Base-by-base conservation (phyloP, 768 basidiomycete genomes). In the Boletus edulis region DNA sequence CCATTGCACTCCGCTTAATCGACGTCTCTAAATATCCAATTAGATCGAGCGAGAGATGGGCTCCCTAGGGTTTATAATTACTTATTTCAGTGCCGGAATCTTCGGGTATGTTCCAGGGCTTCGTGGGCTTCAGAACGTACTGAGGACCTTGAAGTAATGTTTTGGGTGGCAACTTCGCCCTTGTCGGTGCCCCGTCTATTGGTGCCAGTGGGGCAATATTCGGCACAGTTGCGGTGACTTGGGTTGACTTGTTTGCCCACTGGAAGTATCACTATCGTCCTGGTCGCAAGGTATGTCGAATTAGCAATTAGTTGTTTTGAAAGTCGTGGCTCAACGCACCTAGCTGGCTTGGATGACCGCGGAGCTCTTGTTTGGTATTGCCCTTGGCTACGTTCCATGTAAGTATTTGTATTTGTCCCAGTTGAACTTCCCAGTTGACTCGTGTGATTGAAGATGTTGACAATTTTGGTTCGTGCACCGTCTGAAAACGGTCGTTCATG, bases 141-240 rank as follows among this genome's bases (percentile, higher is more conserved):
- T 62, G 27, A 61, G 29, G 14, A 44, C 17, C 31, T 24, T 13
- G 4, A 62, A 89, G 89, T 35, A 93, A 93, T 61, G 81, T 94
- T 24, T 77, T 98, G 27, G 95, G 96, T 22, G 94, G 93, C 3
- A 98, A 97, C 72, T 98, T 98, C 67, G 79, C 92, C 3, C 75
- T 96, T 13, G 88, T 94, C 4, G 95, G 94, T 9, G 73, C 87
- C 18, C 94, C 96, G 0, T 93, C 91, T 13, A 80, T 94, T 12
- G 96, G 96, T 42, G 97, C 96, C 3, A 91, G 87, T 60, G 96
- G 96, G 7, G 93, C 95, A 1, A 89, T 98, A 52, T 94, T 96
- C 54, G 93, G 91, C 15, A 91, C 89, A 3, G 74, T 93, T 40
- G 89, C 87, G 3, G 89, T 90, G 24, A 85, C 85, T 24, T 91